Evolutionary conservation across 2,329 filamentous ascomycete genomes (phyloP), one percentile per base, ranked within the genome.

Genomic region (Penicillium sp.): DNA sequence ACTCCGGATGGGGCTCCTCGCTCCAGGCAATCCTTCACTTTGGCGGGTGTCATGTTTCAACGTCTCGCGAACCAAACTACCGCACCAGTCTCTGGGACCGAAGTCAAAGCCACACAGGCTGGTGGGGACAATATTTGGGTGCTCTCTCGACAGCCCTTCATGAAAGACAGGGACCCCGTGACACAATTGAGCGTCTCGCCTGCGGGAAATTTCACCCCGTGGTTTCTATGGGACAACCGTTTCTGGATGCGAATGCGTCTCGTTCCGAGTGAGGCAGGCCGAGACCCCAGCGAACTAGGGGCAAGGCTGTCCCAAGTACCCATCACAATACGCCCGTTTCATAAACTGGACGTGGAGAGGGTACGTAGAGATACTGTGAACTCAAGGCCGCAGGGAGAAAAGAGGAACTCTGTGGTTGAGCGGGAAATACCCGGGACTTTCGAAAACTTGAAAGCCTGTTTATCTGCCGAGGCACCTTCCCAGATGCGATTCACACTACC

Each of bases 171-270:
- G 11, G 53, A 62, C 4, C 67, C 71, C 2, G 54, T 60, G 11
- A 52, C 61, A 9, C 46, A 52, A 9, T 18, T 70, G 14, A 49
- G 60, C 4, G 36, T 69, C 21, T 55, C 67, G 1, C n/a, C 44
- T 27, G 7, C 18, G 22, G n/a, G 29, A 29, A 39, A 16, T 39
- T 45, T 46, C 9, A 46, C 42, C 11, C 24, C n/a, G 27, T 27
- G 46, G 40, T 27, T 36, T 16, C 48, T 86, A 14, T 85, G 81
- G 74, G 83, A 85, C 61, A 75, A 77, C 44, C 75, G 83, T 18
- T 85, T 75, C 67, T 86, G 83, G 83, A 72, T 86, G 46, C 75
- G 74, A 2, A 52, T 85, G 10, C 63, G 67, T 27, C 72, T 79
- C 16, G 52, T 61, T 4, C 45, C 57, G 1, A 21, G 36, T 10